These are phyloP conservation scores for Posidonia australis DNA, from an alignment of 106 monocot species.

Conservation along the genomic window DNA sequence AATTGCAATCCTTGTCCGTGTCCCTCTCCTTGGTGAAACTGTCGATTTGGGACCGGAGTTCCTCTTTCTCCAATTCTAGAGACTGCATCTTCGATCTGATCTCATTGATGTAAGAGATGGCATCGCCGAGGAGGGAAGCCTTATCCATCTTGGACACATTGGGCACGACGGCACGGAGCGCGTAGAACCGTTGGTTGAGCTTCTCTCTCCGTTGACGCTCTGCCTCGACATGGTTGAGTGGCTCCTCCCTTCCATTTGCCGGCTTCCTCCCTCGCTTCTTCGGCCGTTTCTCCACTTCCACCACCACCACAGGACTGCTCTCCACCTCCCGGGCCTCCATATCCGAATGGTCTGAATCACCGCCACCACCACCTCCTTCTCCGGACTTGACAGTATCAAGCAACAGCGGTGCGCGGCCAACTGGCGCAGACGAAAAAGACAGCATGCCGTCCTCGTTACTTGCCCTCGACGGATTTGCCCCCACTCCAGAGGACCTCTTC, in stretches of 20 bases:
- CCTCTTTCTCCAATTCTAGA: conserved; percentile 40
- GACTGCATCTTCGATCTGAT: conserved; percentile 33
- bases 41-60: conserved; percentile 27
- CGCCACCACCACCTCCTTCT: conserved; percentile 2
- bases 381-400: background rate
- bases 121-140: conserved; percentile 81
- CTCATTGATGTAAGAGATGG: conserved; percentile 76
- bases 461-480: background rate
- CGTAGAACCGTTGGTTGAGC: conserved; percentile 93
- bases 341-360: conserved; percentile 69
- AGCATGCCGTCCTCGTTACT: conserved; percentile 29
- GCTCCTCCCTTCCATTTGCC: conserved; percentile 80
- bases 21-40: conserved; percentile 31
- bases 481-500: background rate
- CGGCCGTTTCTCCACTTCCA: conserved; percentile 50
- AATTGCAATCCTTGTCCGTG: no score
- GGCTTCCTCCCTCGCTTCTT: conserved; percentile 78
- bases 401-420: conserved; percentile 11
- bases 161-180: conserved; percentile 85
- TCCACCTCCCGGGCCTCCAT: conserved; percentile 62
- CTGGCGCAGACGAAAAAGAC: conserved; percentile 51
- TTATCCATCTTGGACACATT: conserved; percentile 98
- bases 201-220: conserved; percentile 87
- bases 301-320: conserved; percentile 33
- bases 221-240: conserved; percentile 88